Percentiles rank a stretch among this genome's conserved stretches.
phyloP scores from a whole-genome alignment of 2,329 filamentous ascomycete genomes.

The Ophiostoma australiae region DNA sequence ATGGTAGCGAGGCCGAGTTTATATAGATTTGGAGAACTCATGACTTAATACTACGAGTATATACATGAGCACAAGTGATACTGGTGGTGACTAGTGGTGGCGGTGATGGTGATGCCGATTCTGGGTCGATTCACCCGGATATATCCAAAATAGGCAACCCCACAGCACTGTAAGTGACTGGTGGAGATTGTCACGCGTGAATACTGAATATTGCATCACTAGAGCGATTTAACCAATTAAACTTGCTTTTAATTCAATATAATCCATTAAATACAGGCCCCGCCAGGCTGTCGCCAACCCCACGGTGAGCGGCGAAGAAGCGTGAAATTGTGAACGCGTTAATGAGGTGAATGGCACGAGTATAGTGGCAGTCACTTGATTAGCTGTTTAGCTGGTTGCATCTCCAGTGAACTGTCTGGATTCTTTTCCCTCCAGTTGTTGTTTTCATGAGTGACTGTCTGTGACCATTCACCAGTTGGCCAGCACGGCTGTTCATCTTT shows the following conservation, averaged over 20 bases:
- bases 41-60: not conserved
- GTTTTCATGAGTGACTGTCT: not conserved
- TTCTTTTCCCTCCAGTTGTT: not conserved
- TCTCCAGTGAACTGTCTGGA: not conserved
- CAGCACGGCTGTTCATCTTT: not conserved
- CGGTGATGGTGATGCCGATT: not conserved
- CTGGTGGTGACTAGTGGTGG: not conserved
- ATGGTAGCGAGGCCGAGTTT: not conserved
- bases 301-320: not conserved
- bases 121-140: not conserved
- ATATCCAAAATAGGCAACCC: slow-evolving; percentile 14
- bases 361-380: not conserved
- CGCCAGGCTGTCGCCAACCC: not conserved
- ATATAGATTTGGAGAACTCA: not conserved
- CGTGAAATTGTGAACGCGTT: not conserved
- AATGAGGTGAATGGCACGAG: not conserved
- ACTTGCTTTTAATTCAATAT: not conserved
- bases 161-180: slow-evolving; percentile 16
- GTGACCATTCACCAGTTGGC: not conserved
- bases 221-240: not conserved
- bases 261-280: not conserved
- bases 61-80: not conserved
- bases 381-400: not conserved
- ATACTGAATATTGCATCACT: too few relatives aligned
- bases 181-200: slow-evolving; percentile 8